phyloP scores from a whole-genome alignment of 208 protist species.

The Leishmania aethiopica region DNA sequence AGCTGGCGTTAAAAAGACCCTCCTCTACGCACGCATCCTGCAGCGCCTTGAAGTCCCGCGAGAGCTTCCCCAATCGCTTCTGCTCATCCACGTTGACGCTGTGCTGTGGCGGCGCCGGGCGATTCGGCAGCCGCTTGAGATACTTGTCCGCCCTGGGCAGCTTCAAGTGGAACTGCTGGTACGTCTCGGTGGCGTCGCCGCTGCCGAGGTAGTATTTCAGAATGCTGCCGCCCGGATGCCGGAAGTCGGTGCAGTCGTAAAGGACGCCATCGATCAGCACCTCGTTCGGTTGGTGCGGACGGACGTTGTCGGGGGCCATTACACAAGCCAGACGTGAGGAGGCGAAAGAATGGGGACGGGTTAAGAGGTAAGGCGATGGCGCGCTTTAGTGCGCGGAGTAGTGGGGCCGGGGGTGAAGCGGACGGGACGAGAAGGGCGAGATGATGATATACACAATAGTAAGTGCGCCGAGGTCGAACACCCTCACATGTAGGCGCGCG shows the following conservation, averaged over 20 bases:
- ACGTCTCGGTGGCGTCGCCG: slow-evolving; percentile 71
- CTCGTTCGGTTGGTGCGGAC: slow-evolving; percentile 52
- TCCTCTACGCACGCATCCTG: slow-evolving; percentile 44
- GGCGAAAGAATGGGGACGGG: neutral
- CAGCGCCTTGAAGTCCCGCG: slow-evolving; percentile 56
- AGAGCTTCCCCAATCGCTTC: slow-evolving; percentile 54
- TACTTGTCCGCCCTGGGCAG: slow-evolving; percentile 49
- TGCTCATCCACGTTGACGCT: slow-evolving; percentile 38
- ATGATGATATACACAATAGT: neutral
- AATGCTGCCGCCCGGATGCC: slow-evolving; percentile 71
- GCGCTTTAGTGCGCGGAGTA: neutral
- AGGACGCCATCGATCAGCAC: slow-evolving; percentile 62
- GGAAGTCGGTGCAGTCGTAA: slow-evolving; percentile 71
- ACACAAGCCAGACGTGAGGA: neutral
- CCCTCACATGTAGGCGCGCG: too few relatives aligned
- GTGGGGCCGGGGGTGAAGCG: too few relatives aligned
- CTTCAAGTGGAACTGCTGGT: slow-evolving; percentile 71
- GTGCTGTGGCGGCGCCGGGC: slow-evolving; percentile 32
- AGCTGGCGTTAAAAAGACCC: slow-evolving; percentile 63
- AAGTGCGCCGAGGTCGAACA: neutral
- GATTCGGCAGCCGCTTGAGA: slow-evolving; percentile 52
- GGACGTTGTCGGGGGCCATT: slow-evolving; percentile 8
- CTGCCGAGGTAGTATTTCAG: slow-evolving; percentile 59
- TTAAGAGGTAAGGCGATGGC: neutral
- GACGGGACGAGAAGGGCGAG: neutral